phyloP scores from a whole-genome alignment of 2,329 filamentous ascomycete genomes.

The Colletotrichum truncatum region DNA sequence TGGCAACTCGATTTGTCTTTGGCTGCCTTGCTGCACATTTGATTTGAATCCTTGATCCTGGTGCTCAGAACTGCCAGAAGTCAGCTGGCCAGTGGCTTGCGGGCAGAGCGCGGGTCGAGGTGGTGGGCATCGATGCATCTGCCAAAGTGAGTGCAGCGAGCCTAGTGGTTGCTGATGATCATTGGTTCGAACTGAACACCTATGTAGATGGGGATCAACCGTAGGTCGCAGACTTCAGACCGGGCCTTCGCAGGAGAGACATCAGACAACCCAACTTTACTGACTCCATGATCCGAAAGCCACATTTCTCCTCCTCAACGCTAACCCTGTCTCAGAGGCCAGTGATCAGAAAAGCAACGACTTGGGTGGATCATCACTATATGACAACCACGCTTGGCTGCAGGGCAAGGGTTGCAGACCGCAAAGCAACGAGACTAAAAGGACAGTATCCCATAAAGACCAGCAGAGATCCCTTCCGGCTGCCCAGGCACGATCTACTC shows the following conservation, averaged over 20 bases:
- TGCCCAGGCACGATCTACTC: background rate
- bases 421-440: slow-evolving; percentile 11
- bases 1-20: background rate
- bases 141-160: background rate
- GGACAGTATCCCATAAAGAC: slow-evolving; percentile 24
- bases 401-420: slow-evolving; percentile 22
- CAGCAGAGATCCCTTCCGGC: slow-evolving; percentile 7
- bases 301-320: slow-evolving; percentile 18
- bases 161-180: background rate
- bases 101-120: background rate
- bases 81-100: slow-evolving; percentile 3
- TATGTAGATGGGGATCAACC: slow-evolving; percentile 10
- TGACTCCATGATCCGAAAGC: slow-evolving; percentile 16
- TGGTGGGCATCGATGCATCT: background rate
- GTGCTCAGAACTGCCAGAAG: background rate
- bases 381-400: slow-evolving; percentile 31
- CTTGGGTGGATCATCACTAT: slow-evolving; percentile 26
- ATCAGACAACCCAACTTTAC: slow-evolving; percentile 20
- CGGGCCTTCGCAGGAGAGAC: slow-evolving; percentile 21
- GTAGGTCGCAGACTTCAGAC: slow-evolving; percentile 17
- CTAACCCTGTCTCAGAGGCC: slow-evolving; percentile 31
- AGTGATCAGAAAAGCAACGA: slow-evolving; percentile 29
- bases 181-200: slow-evolving; percentile 15
- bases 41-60: slow-evolving; percentile 18
- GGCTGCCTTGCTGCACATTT: background rate